Base-by-base conservation (phyloP, 2,329 filamentous ascomycete species). In the Pestalotiopsis sp. region DNA sequence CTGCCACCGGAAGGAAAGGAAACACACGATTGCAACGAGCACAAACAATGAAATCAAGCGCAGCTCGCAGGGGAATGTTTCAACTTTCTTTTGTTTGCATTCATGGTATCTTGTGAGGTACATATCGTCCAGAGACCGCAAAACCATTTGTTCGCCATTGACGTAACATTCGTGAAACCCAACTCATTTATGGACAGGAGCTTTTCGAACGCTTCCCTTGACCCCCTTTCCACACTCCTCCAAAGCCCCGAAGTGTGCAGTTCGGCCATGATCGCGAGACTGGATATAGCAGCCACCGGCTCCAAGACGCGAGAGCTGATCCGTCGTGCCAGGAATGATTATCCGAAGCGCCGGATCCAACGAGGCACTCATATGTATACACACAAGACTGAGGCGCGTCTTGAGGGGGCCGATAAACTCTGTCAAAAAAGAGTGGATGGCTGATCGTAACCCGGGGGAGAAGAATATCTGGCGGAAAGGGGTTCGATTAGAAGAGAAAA, bases 151-250 rank as follows among this genome's bases (percentile, higher is more conserved):
- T 64, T 52, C 38, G 38, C 61, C 61, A 23, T 64, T 41, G 73
- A 71, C 74, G 72, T 76, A 72, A 76, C 71, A 71, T 74, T 76
- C 74, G 74, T 76, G 72, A 75, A 67, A 70, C 70, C 71, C 73
- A 68, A 72, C 71, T 74, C 68, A 63, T 71, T 66, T 67, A 68
- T 71, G 67, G 69, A 68, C 71, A 67, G 67, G 59, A 62, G 45
- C n/a, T 20, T n/a, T 52, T 11, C 25, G 31, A 39, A 31, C 31
- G 23, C 27, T 36, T 20, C 71, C 71, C 71, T 67, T 72, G 71
- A 66, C 56, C 31, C 27, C 62, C 45, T 67, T 68, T 62, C 66
- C 68, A 65, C 67, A 59, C 61, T 69, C 62, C 69, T 70, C 70
- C 69, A 74, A 73, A 73, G 31, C 9, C 17, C 25, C 59, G n/a